phyloP scores from a whole-genome alignment of 441 rosid species.

The Bocquillonia castaneifolia region DNA sequence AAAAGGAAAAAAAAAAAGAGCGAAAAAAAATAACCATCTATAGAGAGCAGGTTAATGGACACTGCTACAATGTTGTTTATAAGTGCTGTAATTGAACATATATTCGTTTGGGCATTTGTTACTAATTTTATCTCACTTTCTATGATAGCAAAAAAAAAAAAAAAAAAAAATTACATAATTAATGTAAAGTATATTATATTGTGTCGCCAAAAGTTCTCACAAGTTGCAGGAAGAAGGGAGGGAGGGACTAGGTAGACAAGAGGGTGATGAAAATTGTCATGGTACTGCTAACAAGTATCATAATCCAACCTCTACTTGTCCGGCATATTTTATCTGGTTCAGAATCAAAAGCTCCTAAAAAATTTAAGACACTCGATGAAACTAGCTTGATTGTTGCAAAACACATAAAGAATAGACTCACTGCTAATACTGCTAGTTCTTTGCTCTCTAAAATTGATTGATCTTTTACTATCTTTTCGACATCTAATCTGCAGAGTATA shows the following conservation, averaged over 20 bases:
- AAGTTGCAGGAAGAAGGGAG: no score
- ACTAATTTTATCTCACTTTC: no score
- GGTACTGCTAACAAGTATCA: conserved; percentile 74
- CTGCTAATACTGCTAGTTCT: conserved; percentile 56
- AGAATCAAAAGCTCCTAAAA: conserved; percentile 34
- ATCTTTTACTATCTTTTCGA: conserved; percentile 53
- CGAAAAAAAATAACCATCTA: no score
- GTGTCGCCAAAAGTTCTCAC: no score
- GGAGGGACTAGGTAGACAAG: conserved; percentile 23
- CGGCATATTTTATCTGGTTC: conserved; percentile 32
- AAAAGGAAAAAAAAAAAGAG: background rate
- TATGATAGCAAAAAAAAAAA: no score
- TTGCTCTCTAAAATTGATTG: conserved; percentile 60
- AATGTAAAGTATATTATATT: no score
- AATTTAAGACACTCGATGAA: conserved; percentile 34
- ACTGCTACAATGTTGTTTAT: conserved; percentile 56
- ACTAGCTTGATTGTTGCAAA: conserved; percentile 57
- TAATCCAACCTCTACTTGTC: conserved; percentile 61
- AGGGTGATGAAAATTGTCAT: conserved; percentile 65
- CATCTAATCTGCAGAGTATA: conserved; percentile 44
- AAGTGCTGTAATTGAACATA: conserved; percentile 51
- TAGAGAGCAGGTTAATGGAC: conserved; percentile 33
- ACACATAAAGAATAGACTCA: conserved; percentile 60
- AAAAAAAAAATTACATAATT: no score
- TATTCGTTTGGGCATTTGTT: conserved; percentile 31